Conservation (phyloP, 73 alveolate species). For the Durusdinium trenchii region DNA sequence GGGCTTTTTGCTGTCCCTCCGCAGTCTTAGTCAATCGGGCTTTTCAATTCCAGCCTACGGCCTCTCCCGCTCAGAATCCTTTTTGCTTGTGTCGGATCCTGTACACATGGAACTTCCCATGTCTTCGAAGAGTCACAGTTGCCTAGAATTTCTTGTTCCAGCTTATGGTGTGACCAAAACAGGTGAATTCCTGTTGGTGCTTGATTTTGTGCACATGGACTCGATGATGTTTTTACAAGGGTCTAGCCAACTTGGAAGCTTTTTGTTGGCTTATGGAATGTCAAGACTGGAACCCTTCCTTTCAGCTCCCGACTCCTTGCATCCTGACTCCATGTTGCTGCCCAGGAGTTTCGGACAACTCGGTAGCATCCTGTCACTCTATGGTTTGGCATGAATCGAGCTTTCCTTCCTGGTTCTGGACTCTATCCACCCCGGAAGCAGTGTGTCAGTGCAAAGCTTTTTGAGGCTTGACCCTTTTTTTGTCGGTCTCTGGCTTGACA, state of each 20-base stretch:
- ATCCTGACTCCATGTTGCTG: neutral
- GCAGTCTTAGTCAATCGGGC: neutral
- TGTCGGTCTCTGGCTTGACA: slow-evolving; percentile 40
- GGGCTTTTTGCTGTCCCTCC: slow-evolving; percentile 25
- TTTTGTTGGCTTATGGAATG: slow-evolving; percentile 16
- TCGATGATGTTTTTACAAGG: neutral
- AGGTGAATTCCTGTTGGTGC: slow-evolving; percentile 5
- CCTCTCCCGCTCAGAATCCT: neutral
- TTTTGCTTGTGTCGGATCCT: slow-evolving; percentile 37
- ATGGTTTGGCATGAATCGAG: slow-evolving; percentile 68
- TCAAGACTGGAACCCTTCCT: neutral
- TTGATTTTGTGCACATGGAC: slow-evolving; percentile 77
- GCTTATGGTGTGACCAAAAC: slow-evolving; percentile 16
- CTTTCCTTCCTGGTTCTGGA: slow-evolving; percentile 33
- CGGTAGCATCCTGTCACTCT: slow-evolving; percentile 25
- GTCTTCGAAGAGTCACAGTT: slow-evolving; percentile 18
- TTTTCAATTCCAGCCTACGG: neutral
- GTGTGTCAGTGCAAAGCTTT: slow-evolving; percentile 18
- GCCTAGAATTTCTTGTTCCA: neutral
- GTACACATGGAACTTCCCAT: slow-evolving; percentile 30
- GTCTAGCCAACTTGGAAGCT: slow-evolving; percentile 11
- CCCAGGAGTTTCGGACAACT: slow-evolving; percentile 19
- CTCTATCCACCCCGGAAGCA: neutral
- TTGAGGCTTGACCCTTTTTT: slow-evolving; percentile 28
- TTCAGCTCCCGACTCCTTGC: slow-evolving; percentile 46